These are phyloP conservation scores for Isabelozyma heimii DNA, from an alignment of 805 yeast species.

Conservation along the genomic window DNA sequence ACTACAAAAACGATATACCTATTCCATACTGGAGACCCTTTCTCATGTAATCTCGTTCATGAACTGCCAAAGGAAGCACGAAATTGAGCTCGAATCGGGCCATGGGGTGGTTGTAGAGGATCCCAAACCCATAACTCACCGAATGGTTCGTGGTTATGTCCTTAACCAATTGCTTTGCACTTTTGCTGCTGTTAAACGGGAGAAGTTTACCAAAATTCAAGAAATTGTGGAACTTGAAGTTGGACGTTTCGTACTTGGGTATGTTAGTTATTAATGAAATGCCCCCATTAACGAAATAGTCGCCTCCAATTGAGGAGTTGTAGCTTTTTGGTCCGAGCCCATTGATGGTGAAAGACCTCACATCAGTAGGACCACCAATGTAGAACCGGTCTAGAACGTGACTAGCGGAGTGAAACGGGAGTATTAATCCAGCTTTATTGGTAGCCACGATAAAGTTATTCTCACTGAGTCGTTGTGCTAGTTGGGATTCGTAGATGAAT, in stretches of 20 bases:
- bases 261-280: slow-evolving; percentile 41
- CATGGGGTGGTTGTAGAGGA: slow-evolving; percentile 54
- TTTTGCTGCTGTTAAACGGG: slow-evolving; percentile 13
- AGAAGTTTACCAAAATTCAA: slow-evolving; percentile 48
- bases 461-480: slow-evolving; percentile 20
- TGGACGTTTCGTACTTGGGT: slow-evolving; percentile 43
- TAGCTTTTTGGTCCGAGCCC: slow-evolving; percentile 56
- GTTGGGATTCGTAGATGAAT: slow-evolving; percentile 37
- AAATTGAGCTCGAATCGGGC: slow-evolving; percentile 59
- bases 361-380: slow-evolving; percentile 60
- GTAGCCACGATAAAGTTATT: slow-evolving; percentile 22
- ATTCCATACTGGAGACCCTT: slow-evolving; percentile 60
- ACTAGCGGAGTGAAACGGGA: slow-evolving; percentile 19
- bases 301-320: slow-evolving; percentile 53
- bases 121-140: slow-evolving; percentile 45
- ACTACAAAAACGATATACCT: slow-evolving; percentile 54
- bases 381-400: slow-evolving; percentile 51
- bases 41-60: slow-evolving; percentile 44
- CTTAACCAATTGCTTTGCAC: slow-evolving; percentile 1
- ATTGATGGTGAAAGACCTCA: slow-evolving; percentile 49
- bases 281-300: slow-evolving; percentile 46
- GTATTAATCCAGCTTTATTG: slow-evolving; percentile 32
- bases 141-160: slow-evolving; percentile 21
- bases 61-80: slow-evolving; percentile 46
- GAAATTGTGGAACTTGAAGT: slow-evolving; percentile 49